Percentiles rank a stretch among this genome's conserved stretches.
Evolutionary conservation across 352 stramenopile species (phyloP).

Genomic region (Lagenidium sp.): DNA sequence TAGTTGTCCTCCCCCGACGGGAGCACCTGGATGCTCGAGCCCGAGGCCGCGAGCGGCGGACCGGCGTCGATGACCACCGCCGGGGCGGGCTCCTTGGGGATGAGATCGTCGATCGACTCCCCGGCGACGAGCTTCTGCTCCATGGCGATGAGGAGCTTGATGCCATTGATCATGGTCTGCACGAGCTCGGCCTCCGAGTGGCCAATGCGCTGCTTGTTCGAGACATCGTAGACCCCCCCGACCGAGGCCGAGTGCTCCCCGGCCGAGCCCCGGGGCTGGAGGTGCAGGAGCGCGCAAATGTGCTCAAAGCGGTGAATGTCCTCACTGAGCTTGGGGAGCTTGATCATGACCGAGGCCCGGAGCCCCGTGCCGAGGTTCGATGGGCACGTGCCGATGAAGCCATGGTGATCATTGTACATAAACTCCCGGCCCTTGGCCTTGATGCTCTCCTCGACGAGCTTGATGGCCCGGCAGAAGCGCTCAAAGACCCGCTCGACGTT

Average conservation of each 20-base stretch:
- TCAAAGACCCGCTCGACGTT: conserved; percentile 72
- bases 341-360: conserved; percentile 85
- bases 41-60: conserved; percentile 19
- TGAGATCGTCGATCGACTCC: conserved; percentile 55
- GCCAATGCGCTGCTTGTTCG: conserved; percentile 81
- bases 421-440: conserved; percentile 61
- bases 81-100: conserved; percentile 41
- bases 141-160: conserved; percentile 80
- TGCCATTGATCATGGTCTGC: conserved; percentile 81
- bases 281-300: conserved; percentile 71
- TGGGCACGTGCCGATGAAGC: conserved; percentile 85
- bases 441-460: conserved; percentile 67
- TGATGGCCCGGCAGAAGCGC: conserved; percentile 65
- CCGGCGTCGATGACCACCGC: conserved; percentile 61
- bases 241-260: conserved; percentile 85
- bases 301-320: conserved; percentile 75
- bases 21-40: conserved; percentile 41
- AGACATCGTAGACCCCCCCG: conserved; percentile 84
- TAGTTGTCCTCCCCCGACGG: conserved; percentile 65
- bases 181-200: conserved; percentile 89
- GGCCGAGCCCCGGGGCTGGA: conserved; percentile 68
- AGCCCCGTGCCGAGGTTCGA: conserved; percentile 87
- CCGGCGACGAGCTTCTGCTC: conserved; percentile 79
- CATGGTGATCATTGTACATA: conserved; percentile 66
- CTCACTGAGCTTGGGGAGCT: conserved; percentile 78